These are phyloP conservation scores for Trematosphaeria pertusa DNA, from an alignment of 2,329 filamentous ascomycete genomes.

Conservation along the genomic window DNA sequence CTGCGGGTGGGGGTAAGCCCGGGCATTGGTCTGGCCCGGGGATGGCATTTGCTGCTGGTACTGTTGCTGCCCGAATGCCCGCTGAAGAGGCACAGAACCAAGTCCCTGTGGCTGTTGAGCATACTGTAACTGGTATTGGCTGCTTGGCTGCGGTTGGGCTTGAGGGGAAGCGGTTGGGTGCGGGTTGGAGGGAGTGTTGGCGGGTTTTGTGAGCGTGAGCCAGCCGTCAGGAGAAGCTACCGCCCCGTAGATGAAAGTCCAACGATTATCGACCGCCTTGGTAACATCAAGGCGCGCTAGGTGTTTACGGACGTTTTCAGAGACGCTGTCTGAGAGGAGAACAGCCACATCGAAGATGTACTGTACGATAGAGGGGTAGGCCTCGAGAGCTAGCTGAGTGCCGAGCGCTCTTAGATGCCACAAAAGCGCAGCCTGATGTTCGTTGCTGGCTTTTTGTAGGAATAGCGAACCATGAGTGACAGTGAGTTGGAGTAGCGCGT, in stretches of 20 bases:
- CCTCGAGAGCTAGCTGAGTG: slow-evolving; percentile 46
- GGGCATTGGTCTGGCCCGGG: slow-evolving; percentile 9
- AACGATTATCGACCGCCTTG: slow-evolving; percentile 40
- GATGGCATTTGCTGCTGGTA: slow-evolving; percentile 22
- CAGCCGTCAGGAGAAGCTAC: slow-evolving; percentile 47
- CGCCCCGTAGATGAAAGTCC: slow-evolving; percentile 51
- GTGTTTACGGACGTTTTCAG: slow-evolving; percentile 47
- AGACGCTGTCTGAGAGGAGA: slow-evolving; percentile 50
- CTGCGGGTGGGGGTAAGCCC: slow-evolving; percentile 33
- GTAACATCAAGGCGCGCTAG: slow-evolving; percentile 36
- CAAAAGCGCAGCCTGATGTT: slow-evolving; percentile 41
- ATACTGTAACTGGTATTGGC: slow-evolving; percentile 12
- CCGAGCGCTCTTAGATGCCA: slow-evolving; percentile 48
- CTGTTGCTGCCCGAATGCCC: slow-evolving; percentile 36
- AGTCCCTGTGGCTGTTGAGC: slow-evolving; percentile 28
- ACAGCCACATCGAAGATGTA: slow-evolving; percentile 54
- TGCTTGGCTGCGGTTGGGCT: slow-evolving; percentile 17
- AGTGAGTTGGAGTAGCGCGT: slow-evolving; percentile 50
- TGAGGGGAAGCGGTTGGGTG: slow-evolving; percentile 24
- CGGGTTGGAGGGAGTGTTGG: slow-evolving; percentile 19
- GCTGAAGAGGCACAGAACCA: slow-evolving; percentile 29
- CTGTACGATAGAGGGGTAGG: slow-evolving; percentile 44
- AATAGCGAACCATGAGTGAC: slow-evolving; percentile 44
- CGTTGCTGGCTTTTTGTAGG: slow-evolving; percentile 31
- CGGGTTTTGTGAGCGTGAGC: slow-evolving; percentile 49